Base-by-base conservation (phyloP, 2,329 filamentous ascomycete genomes). In the Penicillium digitatum region DNA sequence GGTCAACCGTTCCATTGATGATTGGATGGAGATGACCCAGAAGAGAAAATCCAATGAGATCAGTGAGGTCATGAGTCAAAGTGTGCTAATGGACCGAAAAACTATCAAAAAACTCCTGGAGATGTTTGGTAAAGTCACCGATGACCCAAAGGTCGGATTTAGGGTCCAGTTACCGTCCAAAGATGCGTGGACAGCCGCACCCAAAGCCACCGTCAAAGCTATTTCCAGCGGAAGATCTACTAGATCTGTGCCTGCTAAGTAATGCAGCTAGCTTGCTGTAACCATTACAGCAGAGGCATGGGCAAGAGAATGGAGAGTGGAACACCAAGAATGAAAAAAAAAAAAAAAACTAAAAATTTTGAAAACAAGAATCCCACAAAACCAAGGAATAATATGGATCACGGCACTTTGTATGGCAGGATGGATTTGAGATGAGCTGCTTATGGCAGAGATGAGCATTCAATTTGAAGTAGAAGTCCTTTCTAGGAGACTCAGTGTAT, bases 1-100 rank as follows among this genome's bases (percentile, higher is more conserved):
- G 0, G 76, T 85, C 0, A 69, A 74, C 1, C 74, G 80, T 5
- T 81, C 79, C 0, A 81, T 89, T 5, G 87, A 91, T 55, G 74
- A 80, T 10, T 72, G 78, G 0, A 74, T 90, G 3, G 66, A 79
- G 0, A 44, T 68, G 0, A 76, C 89, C 59, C 87, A 90, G 55
- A 56, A 75, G 0, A 49, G 63, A 0, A 90, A 90, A 55, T 70
- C 62, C 0, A 37, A 44, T 1, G 38, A 55, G 2, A 71, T 71
- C 16, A 58, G 62, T 2, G 57, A 53, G 3, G 62, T 62, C 0
- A 67, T 71, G 57, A 64, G 65, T 0, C 58, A 63, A 1, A 55
- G 62, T 1, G 60, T 58, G 18, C 40, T 70, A 2, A 47, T 48
- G 2, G 42, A 55, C 1, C 39, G 52, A 4, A 56, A 56, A 16